phyloP scores from a whole-genome alignment of 352 stramenopile genomes.

The Globisporangium paddicum region DNA sequence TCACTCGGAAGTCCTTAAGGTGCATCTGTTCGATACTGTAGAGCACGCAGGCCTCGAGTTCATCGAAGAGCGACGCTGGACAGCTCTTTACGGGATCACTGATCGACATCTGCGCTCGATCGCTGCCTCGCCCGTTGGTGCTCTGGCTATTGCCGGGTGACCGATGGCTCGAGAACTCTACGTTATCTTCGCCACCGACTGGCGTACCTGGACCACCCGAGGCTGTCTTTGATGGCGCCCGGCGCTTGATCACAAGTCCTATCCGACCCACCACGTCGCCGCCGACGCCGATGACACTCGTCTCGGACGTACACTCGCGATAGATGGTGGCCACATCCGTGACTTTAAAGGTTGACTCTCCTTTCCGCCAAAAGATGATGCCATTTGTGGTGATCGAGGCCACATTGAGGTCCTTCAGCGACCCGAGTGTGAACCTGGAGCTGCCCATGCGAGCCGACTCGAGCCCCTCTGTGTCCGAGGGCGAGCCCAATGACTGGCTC shows the following conservation, averaged over 20 bases:
- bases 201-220: neutral
- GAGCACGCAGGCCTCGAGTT: slow-evolving; percentile 69
- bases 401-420: slow-evolving; percentile 53
- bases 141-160: neutral
- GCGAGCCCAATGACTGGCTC: neutral
- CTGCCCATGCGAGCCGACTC: neutral
- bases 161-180: neutral
- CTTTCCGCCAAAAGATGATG: slow-evolving; percentile 62
- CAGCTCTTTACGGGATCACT: slow-evolving; percentile 8
- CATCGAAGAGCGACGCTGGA: slow-evolving; percentile 52
- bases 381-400: slow-evolving; percentile 56
- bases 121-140: neutral
- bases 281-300: slow-evolving; percentile 39
- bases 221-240: slow-evolving; percentile 8
- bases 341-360: slow-evolving; percentile 31
- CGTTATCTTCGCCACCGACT: neutral
- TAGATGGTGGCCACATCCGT: slow-evolving; percentile 36
- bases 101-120: slow-evolving; percentile 11
- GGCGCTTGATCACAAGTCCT: slow-evolving; percentile 37
- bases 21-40: slow-evolving; percentile 62
- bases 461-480: neutral
- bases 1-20: slow-evolving; percentile 74
- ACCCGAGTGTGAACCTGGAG: slow-evolving; percentile 37
- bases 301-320: slow-evolving; percentile 30
- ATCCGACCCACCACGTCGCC: slow-evolving; percentile 59